These are phyloP conservation scores for Annulohypoxylon nitens DNA, from an alignment of 495 filamentous ascomycete species.

Conservation along the genomic window DNA sequence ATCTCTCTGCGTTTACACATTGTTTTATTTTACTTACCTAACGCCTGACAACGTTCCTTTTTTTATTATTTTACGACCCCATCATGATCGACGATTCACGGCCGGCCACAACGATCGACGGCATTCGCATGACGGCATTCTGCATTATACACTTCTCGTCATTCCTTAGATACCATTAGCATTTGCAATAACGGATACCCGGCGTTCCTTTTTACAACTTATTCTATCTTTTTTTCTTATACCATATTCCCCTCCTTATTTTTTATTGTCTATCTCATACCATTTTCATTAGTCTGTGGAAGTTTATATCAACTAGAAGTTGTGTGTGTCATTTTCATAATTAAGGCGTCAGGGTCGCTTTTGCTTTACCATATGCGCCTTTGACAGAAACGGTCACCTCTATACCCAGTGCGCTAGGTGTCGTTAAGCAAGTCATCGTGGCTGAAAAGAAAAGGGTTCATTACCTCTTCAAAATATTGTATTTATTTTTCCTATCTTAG, in stretches of 20 bases:
- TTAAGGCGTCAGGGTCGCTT: constrained; percentile 37
- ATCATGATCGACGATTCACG: constrained; percentile 51
- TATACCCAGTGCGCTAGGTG: constrained; percentile 55
- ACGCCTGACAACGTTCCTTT: constrained; percentile 38
- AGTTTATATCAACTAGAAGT: constrained; percentile 27
- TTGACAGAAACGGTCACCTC: constrained; percentile 49
- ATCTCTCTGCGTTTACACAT: constrained; percentile 5
- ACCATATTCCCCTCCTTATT: constrained; percentile 12
- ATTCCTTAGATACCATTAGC: constrained; percentile 41
- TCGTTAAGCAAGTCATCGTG: constrained; percentile 43
- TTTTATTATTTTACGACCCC: constrained; percentile 31
- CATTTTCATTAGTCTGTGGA: constrained; percentile 20
- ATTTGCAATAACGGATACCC: constrained; percentile 35
- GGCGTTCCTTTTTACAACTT: constrained; percentile 26
- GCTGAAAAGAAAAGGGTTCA: constrained; percentile 29
- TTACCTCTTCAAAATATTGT: constrained; percentile 31
- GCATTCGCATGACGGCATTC: constrained; percentile 24
- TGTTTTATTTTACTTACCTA: constrained; percentile 20
- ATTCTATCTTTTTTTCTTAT: constrained; percentile 6
- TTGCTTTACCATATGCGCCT: constrained; percentile 18
- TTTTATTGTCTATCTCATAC: constrained; percentile 1
- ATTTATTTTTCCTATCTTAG: constrained; percentile 23
- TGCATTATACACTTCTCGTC: constrained; percentile 38
- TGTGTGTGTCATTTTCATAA: constrained; percentile 29
- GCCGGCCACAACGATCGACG: constrained; percentile 49